A percentile compares a stretch with the other conserved stretches of the same genome.
Conservation (phyloP, 202 grass and related monocot species). For the Elaeis oleifera region DNA sequence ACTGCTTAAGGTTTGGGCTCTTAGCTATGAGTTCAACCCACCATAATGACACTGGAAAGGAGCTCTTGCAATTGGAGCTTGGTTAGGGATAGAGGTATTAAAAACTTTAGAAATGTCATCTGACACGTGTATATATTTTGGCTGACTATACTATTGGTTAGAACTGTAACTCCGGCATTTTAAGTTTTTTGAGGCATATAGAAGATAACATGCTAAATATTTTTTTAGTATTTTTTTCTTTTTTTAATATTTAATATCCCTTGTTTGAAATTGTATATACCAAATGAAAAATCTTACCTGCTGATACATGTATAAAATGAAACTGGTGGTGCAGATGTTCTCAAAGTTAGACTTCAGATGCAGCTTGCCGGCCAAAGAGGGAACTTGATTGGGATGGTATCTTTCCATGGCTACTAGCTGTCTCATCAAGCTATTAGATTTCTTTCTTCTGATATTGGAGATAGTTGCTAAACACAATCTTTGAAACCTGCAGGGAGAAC, state of each 20-base stretch:
- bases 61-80: no score
- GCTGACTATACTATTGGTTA: no score
- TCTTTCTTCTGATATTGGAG: not conserved
- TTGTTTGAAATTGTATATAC: constrained; percentile 2
- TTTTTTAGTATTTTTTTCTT: no score
- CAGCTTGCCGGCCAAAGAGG: constrained; percentile 91
- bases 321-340: constrained; percentile 75
- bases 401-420: constrained; percentile 5
- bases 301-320: constrained; percentile 30
- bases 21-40: no score
- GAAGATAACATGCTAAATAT: no score
- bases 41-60: no score
- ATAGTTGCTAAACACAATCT: constrained; percentile 8
- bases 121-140: no score
- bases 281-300: constrained; percentile 12
- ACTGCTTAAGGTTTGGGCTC: no score
- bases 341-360: constrained; percentile 99
- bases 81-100: no score
- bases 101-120: no score
- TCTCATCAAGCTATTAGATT: not conserved
- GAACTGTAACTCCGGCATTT: no score
- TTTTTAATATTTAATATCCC: constrained; percentile 1
- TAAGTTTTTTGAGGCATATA: no score
- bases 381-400: constrained; percentile 91
- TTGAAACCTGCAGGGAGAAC: constrained; percentile 35